A percentile compares a stretch with the other conserved stretches of the same genome.
Conservation (phyloP, 768 basidiomycete species). For the Lentinula boryana region DNA sequence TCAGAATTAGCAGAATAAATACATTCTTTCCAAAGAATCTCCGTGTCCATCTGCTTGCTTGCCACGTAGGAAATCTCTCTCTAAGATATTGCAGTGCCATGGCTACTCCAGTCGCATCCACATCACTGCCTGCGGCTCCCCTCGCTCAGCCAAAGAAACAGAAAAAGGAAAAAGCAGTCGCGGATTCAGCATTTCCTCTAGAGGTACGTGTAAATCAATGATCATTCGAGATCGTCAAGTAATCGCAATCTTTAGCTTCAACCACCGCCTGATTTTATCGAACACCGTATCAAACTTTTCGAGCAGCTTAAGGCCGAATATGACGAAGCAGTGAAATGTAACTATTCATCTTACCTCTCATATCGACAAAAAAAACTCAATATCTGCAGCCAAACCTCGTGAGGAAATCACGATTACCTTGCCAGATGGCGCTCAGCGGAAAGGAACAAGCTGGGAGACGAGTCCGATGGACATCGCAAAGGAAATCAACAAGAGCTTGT, state of each 20-base stretch:
- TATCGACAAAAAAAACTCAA: constrained; percentile 3
- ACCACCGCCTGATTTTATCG: constrained; percentile 84
- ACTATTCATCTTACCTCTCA: constrained; percentile 5
- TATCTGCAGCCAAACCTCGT: constrained; percentile 61
- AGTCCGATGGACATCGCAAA: constrained; percentile 89
- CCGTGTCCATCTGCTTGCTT: background rate
- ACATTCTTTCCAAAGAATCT: background rate
- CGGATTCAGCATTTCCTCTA: constrained; percentile 45
- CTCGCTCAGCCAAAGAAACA: background rate
- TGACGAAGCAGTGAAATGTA: constrained; percentile 75
- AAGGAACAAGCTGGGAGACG: constrained; percentile 91
- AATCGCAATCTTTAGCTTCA: constrained; percentile 45
- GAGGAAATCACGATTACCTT: constrained; percentile 81
- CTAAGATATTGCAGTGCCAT: background rate
- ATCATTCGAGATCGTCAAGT: constrained; percentile 8
- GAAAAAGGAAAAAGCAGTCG: constrained; percentile 1
- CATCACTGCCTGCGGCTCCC: background rate
- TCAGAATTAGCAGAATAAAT: background rate
- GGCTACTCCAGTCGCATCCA: constrained; percentile 6
- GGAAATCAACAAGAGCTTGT: constrained; percentile 77
- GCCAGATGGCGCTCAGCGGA: constrained; percentile 78
- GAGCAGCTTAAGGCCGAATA: constrained; percentile 82
- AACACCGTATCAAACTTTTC: constrained; percentile 85
- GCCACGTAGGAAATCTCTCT: background rate
- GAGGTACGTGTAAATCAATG: constrained; percentile 40